Percentiles rank a stretch among this genome's conserved stretches.
These are phyloP conservation scores for Cornus suecica DNA, from an alignment of 148 eudicot species.

Conservation along the genomic window DNA sequence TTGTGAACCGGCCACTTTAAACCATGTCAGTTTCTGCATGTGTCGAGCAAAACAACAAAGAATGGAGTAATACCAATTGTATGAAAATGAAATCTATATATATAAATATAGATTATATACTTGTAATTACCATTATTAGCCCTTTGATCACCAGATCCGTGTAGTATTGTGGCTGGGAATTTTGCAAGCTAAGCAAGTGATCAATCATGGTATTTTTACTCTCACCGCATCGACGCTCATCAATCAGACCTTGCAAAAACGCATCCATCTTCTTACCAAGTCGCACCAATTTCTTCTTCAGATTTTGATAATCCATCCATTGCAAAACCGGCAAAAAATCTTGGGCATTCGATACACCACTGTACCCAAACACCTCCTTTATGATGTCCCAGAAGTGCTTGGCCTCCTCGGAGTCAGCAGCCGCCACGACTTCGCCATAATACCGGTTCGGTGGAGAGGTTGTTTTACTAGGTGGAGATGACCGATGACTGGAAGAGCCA, in stretches of 20 bases:
- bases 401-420: constrained; percentile 30
- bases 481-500: constrained; percentile 17
- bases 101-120: too few species aligned
- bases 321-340: not conserved
- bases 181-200: constrained; percentile 27
- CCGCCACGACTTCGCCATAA: constrained; percentile 24
- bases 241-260: constrained; percentile 12
- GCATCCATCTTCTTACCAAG: not conserved
- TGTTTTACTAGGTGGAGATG: constrained; percentile 28
- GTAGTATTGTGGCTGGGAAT: constrained; percentile 32
- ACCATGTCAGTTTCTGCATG: too few species aligned
- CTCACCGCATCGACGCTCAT: constrained; percentile 19
- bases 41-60: too few species aligned
- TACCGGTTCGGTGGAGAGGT: constrained; percentile 33
- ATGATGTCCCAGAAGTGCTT: constrained; percentile 13
- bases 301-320: not conserved
- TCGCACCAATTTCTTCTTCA: not conserved
- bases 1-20: too few species aligned
- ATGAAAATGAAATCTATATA: too few species aligned
- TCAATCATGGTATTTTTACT: constrained; percentile 17
- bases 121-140: constrained; percentile 24
- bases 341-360: not conserved
- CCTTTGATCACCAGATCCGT: constrained; percentile 35
- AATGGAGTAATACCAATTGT: too few species aligned
- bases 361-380: constrained; percentile 9